Evolutionary conservation across 371 early-diverging fungal genomes (phyloP).

Genomic region (Astathelohania contejeani): DNA sequence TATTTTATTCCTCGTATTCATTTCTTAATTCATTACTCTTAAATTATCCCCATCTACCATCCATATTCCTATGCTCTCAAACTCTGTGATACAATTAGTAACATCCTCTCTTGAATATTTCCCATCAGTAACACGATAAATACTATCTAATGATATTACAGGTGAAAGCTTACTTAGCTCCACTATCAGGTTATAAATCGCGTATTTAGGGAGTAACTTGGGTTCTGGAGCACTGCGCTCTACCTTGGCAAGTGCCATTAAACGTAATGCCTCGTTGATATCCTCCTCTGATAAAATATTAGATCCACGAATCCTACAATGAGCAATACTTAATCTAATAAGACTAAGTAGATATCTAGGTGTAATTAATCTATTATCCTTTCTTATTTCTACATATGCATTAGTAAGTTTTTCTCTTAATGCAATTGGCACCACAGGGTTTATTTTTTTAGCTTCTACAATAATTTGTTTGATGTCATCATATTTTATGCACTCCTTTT

Average conservation of each 20-base stretch:
- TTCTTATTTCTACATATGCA: conserved; percentile 32
- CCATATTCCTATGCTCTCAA: conserved; percentile 39
- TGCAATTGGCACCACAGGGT: conserved; percentile 1
- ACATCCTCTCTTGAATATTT: conserved; percentile 28
- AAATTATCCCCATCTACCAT: conserved; percentile 29
- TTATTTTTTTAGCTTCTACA: conserved; percentile 20
- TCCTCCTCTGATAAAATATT: conserved; percentile 34
- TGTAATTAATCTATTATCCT: conserved; percentile 19
- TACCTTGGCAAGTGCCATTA: conserved; percentile 33
- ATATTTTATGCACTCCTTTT: conserved; percentile 8
- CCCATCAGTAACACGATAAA: conserved; percentile 22
- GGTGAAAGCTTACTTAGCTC: conserved; percentile 22
- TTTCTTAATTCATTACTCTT: too few relatives aligned
- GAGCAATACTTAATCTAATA: conserved; percentile 35
- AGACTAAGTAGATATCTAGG: conserved; percentile 40
- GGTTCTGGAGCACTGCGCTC: conserved; percentile 8
- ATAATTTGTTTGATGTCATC: conserved; percentile 22
- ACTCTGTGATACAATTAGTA: conserved; percentile 39
- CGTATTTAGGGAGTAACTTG: conserved; percentile 9
- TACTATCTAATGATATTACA: conserved; percentile 14
- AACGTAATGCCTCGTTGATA: conserved; percentile 43
- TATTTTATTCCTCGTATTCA: too few relatives aligned
- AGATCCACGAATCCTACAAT: conserved; percentile 36
- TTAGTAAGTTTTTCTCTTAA: conserved; percentile 29
- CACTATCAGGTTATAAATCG: conserved; percentile 44